Evolutionary conservation across 306 rosid genomes (phyloP), one percentile per base, ranked within the genome.

Genomic region (Cucumis sativus): DNA sequence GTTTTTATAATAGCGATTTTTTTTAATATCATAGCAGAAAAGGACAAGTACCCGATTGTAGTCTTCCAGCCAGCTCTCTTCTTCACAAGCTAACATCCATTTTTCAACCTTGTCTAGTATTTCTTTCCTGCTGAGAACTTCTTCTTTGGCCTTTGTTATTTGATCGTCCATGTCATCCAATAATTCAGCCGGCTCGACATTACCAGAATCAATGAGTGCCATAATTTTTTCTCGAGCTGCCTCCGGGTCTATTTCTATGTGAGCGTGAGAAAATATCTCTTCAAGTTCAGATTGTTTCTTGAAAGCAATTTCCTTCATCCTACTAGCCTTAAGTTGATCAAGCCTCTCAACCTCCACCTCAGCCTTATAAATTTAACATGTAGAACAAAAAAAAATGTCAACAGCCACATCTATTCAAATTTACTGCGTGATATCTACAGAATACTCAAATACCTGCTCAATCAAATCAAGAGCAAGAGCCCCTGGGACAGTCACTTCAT

Each of bases 21-120:
- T 73, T 16, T 30, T 18, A 30, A 73, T 73, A 73, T 33, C 43
- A 37, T 57, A 20, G 57, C 28, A 6, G n/a, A 67, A 81, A 49
- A 81, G 54, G 18, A 65, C 58, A 79, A 78, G 51, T 91, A 96
- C 99, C 86, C 98, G 92, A 85, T 87, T 96, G 79, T 96, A 96
- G 91, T 96, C 99, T 78, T 96, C 99, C 69, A 96, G 97, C 99
- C 99, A 96, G 80, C 99, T 92, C 88, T 96, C 99, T 85, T 96
- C 99, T 86, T 96, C 99, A 78, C 99, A 92, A 49, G 99, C 99
- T 75, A 97, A 89, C 99, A 96, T 96, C 99, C 99, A 96, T 79
- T 96, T 96, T 83, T 96, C 99, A 57, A 96, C 99, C 88, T 96
- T 96, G 83, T 96, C 99, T 86, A 96, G 81, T 85, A 96, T 96